phyloP scores from a whole-genome alignment of 805 yeast species.

The Yarrowia bubula region DNA sequence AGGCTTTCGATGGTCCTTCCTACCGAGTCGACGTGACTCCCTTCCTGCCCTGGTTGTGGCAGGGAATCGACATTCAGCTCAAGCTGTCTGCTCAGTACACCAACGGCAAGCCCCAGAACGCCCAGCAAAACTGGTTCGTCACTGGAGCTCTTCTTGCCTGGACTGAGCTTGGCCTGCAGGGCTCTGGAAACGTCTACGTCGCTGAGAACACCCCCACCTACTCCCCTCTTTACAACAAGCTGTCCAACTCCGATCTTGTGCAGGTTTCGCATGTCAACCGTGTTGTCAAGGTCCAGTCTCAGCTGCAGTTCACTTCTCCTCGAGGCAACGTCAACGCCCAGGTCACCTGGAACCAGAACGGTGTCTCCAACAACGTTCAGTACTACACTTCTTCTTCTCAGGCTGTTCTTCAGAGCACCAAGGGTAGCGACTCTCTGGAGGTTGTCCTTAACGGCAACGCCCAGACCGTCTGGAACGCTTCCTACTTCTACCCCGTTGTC shows the following conservation, averaged over 20 bases:
- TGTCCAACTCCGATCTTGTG: slow-evolving; percentile 4
- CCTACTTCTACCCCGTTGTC: slow-evolving; percentile 17
- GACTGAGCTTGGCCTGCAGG: slow-evolving; percentile 34
- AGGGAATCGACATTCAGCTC: slow-evolving; percentile 45
- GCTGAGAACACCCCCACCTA: neutral
- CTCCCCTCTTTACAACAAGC: neutral
- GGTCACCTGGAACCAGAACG: slow-evolving; percentile 16
- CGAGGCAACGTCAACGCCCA: neutral
- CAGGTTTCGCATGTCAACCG: slow-evolving; percentile 18
- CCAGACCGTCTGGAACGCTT: slow-evolving; percentile 5
- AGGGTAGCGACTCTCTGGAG: neutral
- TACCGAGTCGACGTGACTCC: slow-evolving; percentile 69
- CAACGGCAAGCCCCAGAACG: neutral
- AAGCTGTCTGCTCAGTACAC: slow-evolving; percentile 41
- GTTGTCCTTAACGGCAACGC: neutral
- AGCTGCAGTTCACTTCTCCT: neutral
- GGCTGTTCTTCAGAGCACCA: slow-evolving; percentile 15
- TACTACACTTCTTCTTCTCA: slow-evolving; percentile 7
- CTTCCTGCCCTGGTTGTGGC: slow-evolving; percentile 67
- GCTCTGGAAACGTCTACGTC: slow-evolving; percentile 31
- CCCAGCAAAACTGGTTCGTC: slow-evolving; percentile 37
- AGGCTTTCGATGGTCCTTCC: slow-evolving; percentile 72
- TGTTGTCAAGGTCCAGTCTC: neutral
- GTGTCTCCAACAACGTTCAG: slow-evolving; percentile 7
- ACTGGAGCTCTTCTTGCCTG: slow-evolving; percentile 38